Conservation (phyloP, 768 basidiomycete genomes). For the Austroboletus festivus region DNA sequence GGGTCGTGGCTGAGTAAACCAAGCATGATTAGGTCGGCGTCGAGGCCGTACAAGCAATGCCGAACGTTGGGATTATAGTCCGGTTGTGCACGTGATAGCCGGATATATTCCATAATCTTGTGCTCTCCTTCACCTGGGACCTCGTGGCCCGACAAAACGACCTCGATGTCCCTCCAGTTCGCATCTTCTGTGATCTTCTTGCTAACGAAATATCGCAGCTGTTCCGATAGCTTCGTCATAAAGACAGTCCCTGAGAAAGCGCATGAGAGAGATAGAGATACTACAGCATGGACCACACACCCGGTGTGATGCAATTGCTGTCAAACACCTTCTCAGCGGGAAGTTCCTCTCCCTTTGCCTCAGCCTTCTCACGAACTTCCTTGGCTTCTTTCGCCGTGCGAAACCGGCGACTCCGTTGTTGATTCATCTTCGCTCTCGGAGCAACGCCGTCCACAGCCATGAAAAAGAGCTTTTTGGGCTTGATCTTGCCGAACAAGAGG, state of each 20-base stretch:
- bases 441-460: constrained; percentile 99
- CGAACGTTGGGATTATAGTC: constrained; percentile 96
- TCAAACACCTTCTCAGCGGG: constrained; percentile 96
- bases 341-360: constrained; percentile 83
- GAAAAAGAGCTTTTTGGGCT: constrained; percentile 96
- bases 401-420: constrained; percentile 93
- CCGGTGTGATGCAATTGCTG: constrained; percentile 98
- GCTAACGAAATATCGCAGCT: constrained; percentile 93
- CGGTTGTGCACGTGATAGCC: constrained; percentile 88
- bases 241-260: constrained; percentile 74
- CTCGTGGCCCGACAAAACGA: constrained; percentile 95
- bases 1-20: constrained; percentile 96
- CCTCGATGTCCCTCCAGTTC: constrained; percentile 88
- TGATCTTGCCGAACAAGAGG: constrained; percentile 94
- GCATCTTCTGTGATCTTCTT: constrained; percentile 98
- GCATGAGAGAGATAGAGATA: not conserved
- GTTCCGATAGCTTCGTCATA: constrained; percentile 89
- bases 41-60: constrained; percentile 97
- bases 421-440: constrained; percentile 98
- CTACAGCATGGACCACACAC: constrained; percentile 40
- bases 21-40: constrained; percentile 98
- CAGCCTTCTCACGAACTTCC: constrained; percentile 84
- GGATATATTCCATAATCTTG: constrained; percentile 99
- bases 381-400: constrained; percentile 90
- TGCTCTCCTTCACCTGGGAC: constrained; percentile 99